Evolutionary conservation across 139 green algal species (phyloP).

Genomic region (Chlamydomonas schloesseri): DNA sequence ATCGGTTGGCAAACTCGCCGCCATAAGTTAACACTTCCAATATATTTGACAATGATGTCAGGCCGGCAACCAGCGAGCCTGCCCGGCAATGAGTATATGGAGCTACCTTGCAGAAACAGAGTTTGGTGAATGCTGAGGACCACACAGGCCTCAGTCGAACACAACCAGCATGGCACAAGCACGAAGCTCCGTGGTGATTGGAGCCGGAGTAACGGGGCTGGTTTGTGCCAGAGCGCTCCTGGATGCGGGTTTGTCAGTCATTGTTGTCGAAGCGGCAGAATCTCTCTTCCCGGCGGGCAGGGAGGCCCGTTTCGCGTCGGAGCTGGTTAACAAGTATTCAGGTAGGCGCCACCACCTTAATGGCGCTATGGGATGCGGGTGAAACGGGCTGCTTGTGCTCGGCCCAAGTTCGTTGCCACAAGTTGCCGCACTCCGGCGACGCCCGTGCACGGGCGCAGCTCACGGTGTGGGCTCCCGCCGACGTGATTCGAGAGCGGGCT

Average conservation of each 20-base stretch:
- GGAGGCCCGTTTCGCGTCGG: neutral
- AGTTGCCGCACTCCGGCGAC: neutral
- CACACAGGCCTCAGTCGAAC: too few species aligned
- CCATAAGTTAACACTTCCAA: too few species aligned
- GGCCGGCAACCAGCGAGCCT: too few species aligned
- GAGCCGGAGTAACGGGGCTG: constrained; percentile 28
- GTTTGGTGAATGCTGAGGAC: too few species aligned
- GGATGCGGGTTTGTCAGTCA: neutral
- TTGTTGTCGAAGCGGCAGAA: constrained; percentile 9
- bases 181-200: neutral
- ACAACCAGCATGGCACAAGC: constrained; percentile 24
- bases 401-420: neutral
- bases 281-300: neutral
- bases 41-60: too few species aligned
- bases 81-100: too few species aligned
- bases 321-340: neutral
- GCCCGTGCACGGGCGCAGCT: neutral
- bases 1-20: too few species aligned
- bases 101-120: too few species aligned
- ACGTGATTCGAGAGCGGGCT: too few species aligned
- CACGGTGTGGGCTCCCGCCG: too few species aligned
- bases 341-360: neutral
- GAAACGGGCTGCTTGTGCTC: too few species aligned
- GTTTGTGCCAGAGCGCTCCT: constrained; percentile 13
- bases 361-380: neutral